Conservation (phyloP, 257 asterid genomes). For the Datura wrightii region DNA sequence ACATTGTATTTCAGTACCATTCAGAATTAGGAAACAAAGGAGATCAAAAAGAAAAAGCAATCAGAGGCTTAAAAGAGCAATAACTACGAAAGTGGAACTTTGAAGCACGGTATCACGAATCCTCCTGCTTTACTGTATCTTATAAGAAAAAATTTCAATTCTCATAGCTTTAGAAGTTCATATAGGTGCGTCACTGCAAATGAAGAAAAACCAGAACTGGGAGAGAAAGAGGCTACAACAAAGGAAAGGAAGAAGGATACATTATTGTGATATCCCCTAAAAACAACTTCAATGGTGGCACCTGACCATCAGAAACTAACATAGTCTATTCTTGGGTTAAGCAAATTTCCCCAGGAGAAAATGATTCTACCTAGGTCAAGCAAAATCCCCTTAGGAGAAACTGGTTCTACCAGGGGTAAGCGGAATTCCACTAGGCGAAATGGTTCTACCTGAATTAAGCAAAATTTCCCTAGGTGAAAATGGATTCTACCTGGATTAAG, state of each 20-base stretch:
- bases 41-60: background rate
- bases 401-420: too few relatives aligned
- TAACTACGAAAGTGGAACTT: background rate
- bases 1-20: background rate
- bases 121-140: background rate
- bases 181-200: background rate
- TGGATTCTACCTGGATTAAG: too few relatives aligned
- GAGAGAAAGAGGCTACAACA: background rate
- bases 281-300: background rate
- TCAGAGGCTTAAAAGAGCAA: background rate
- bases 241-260: background rate
- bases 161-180: background rate
- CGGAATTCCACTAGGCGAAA: too few relatives aligned
- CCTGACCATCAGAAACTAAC: background rate
- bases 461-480: too few relatives aligned
- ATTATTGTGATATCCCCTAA: background rate
- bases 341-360: background rate
- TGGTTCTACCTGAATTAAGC: too few relatives aligned
- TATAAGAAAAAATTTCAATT: background rate
- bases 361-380: too few relatives aligned
- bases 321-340: background rate
- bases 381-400: too few relatives aligned
- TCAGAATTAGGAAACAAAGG: conserved; percentile 22
- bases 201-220: background rate
- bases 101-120: background rate